Base-by-base conservation (phyloP, 2,329 filamentous ascomycete genomes). In the Colletotrichum chlorophyti region DNA sequence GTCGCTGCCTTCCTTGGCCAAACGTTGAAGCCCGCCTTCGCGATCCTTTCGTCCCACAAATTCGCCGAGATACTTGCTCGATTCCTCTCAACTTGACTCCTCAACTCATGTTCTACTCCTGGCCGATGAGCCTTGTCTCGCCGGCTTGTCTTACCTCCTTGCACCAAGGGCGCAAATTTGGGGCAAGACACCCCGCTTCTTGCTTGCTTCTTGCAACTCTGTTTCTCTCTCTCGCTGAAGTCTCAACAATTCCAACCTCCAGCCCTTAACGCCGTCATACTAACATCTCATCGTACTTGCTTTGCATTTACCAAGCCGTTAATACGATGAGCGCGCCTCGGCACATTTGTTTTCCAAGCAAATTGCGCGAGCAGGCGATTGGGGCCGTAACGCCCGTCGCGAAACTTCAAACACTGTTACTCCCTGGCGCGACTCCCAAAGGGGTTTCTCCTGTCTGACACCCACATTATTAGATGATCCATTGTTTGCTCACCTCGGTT, bases 371-470 rank as follows among this genome's bases (percentile, higher is more conserved):
- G 37, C 43, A 35, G 55, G 24, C 37, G 37, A 34, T 31, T 43
- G 51, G 49, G 32, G 51, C 24, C 50, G 55, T 35, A 24, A 34
- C 31, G 49, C 15, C 29, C 51, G 50, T 43, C 42, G 43, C 43
- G 40, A 49, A 49, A 48, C 50, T 27, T 54, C 50, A 58, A 55
- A 59, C 55, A 40, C 51, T 35, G 51, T 37, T 17, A 45, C 32
- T 31, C 43, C 55, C 26, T 48, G 43, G n/a, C 32, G 26, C 31
- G 38, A 14, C 38, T 41, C 15, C 26, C 23, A 5, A 15, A 29
- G 41, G 41, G 38, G 32, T 40, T 53, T 27, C 21, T 55, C 43
- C 51, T 54, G 42, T 45, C 26, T 49, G 43, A 19, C 37, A 48
- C 42, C 51, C 54, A 24, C 17, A 21, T 53, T 32, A 27, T 41